phyloP scores from a whole-genome alignment of 2,329 filamentous ascomycete genomes.

The Claviceps sp. region DNA sequence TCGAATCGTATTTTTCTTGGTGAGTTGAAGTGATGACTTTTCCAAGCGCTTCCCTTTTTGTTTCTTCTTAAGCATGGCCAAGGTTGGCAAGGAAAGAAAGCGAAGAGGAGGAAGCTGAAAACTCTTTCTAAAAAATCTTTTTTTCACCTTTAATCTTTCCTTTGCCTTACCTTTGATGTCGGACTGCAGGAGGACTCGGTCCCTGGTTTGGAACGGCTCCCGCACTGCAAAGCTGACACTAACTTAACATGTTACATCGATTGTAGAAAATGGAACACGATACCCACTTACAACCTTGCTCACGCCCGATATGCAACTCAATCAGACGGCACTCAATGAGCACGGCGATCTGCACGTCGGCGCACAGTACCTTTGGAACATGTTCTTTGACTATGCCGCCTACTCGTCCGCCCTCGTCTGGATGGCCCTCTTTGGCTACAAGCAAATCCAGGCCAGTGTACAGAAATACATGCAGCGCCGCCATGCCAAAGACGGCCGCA shows the following conservation, averaged over 20 bases:
- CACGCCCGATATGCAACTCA: conserved; percentile 25
- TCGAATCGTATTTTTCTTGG: conserved; percentile 38
- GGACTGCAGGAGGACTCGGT: background rate
- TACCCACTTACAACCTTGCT: conserved; percentile 22
- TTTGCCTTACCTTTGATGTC: background rate
- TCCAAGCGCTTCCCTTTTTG: too few species aligned
- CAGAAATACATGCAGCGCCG: conserved; percentile 27
- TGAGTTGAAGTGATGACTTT: conserved; percentile 4
- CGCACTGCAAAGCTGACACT: too few species aligned
- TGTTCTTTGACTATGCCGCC: conserved; percentile 48
- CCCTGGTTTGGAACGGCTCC: background rate
- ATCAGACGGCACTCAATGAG: conserved; percentile 32
- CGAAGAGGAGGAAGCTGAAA: too few species aligned
- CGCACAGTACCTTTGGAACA: conserved; percentile 41
- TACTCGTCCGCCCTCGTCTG: conserved; percentile 44
- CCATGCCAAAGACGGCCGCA: conserved; percentile 13
- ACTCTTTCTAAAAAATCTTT: background rate
- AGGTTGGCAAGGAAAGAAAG: too few species aligned
- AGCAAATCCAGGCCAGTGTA: conserved; percentile 31
- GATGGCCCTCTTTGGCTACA: conserved; percentile 42
- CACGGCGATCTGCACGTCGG: conserved; percentile 44
- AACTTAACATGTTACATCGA: too few species aligned
- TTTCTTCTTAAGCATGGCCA: too few species aligned
- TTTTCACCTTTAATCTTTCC: background rate
- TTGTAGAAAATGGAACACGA: conserved; percentile 17